Evolutionary conservation across 495 filamentous ascomycete genomes (phyloP), one percentile per base, ranked within the genome.

Genomic region (Xylaria intraflava): DNA sequence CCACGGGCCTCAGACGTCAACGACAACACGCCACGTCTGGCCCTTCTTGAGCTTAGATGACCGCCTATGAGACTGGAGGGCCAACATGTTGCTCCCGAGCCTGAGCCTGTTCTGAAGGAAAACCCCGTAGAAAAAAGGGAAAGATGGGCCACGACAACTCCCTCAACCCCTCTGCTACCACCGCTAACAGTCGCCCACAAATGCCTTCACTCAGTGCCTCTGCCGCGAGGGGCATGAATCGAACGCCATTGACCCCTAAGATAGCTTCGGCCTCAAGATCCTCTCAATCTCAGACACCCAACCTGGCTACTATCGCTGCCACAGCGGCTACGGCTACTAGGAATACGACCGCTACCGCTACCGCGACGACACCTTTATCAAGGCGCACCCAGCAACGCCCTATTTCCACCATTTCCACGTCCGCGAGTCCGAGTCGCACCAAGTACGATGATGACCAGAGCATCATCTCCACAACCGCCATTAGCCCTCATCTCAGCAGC

Each of bases 401-500:
- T 19, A 14, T 58, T 47, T 61, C 66, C 12, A 51, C 61, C 23
- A 48, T 49, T 10, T 51, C 22, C 27, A 49, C 33, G 39, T 51
- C 38, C 62, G 45, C 53, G 8, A 35, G 46, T 20, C 51, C 56
- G 29, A 53, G 46, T 46, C 54, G 46, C 27, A 36, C 51, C 39
- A 11, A 33, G 2, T 47, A 59, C 27, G 46, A 69, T 59, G 77
- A 69, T 58, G 77, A 70, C 59, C 69, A 74, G 48, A 60, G 70
- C 30, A 70, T 78, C n/a, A n/a, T 33, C 51, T 53, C 51, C 16
- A 17, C 24, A 22, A 14, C 51, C 6, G 73, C 79, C 35, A 73
- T 78, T 11, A 69, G 72, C 24, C 57, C 79, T 20, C 82, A 79
- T 50, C 69, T 88, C 27, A 83, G 65, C 68, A 75, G 71, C 61